Percentiles rank a stretch among this genome's conserved stretches.
phyloP scores from a whole-genome alignment of 2,329 filamentous ascomycete genomes.

The Aureobasidium sp. region DNA sequence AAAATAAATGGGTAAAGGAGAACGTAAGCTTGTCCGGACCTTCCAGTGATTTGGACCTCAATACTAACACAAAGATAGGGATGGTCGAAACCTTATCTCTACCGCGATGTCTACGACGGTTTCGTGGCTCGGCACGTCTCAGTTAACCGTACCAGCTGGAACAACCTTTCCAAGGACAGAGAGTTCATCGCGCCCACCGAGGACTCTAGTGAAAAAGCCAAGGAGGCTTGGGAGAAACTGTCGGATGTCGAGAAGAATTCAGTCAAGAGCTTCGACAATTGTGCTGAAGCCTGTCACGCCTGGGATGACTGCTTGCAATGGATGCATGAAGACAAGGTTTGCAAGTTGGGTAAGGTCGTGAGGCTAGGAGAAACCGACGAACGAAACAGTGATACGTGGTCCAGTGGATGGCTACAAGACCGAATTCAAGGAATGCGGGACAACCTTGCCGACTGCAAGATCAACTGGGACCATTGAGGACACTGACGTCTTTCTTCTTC shows the following conservation, averaged over 20 bases:
- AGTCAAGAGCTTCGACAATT: conserved; percentile 20
- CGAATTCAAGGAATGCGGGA: conserved; percentile 20
- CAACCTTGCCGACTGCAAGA: conserved; percentile 18
- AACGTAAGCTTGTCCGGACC: background rate
- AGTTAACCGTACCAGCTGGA: conserved; percentile 25
- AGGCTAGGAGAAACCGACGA: conserved; percentile 27
- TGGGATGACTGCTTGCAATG: conserved; percentile 27
- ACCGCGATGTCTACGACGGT: conserved; percentile 25
- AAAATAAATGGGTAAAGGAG: conserved; percentile 13
- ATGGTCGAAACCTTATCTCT: conserved; percentile 26
- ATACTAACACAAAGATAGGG: conserved; percentile 16
- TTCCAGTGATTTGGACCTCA: background rate
- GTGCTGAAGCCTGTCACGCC: conserved; percentile 23
- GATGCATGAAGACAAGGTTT: conserved; percentile 26
- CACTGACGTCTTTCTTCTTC: background rate
- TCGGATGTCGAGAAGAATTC: conserved; percentile 21
- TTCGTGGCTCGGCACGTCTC: conserved; percentile 25
- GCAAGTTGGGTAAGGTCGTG: conserved; percentile 25
- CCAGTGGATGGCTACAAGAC: conserved; percentile 25
- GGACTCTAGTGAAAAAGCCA: conserved; percentile 12
- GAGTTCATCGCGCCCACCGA: conserved; percentile 19
- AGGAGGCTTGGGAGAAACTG: conserved; percentile 19
- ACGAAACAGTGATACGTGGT: conserved; percentile 22
- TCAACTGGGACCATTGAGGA: conserved; percentile 18
- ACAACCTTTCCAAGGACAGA: conserved; percentile 25